phyloP scores from a whole-genome alignment of 1,139 yeast genomes.

The Pichia sp. region DNA sequence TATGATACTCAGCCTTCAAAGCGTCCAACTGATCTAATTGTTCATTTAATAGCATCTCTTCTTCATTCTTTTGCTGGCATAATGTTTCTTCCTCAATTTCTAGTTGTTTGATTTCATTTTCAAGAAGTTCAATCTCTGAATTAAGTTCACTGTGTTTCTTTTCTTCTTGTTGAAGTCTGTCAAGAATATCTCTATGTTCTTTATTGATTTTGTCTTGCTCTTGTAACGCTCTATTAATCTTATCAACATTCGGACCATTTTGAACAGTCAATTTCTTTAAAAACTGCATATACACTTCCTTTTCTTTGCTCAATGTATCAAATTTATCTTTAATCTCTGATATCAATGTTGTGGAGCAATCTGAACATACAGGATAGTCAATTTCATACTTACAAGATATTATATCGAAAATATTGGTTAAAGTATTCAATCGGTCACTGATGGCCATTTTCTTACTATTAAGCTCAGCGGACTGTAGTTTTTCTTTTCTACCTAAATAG shows the following conservation, averaged over 20 bases:
- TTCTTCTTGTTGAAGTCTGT: constrained; percentile 42
- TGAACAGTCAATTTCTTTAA: constrained; percentile 60
- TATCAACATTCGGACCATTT: constrained; percentile 37
- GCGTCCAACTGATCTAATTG: constrained; percentile 51
- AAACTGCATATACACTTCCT: constrained; percentile 71
- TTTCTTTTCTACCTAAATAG: neutral
- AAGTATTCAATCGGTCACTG: constrained; percentile 31
- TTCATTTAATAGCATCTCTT: constrained; percentile 42
- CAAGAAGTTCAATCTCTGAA: constrained; percentile 32
- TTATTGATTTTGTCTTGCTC: constrained; percentile 36
- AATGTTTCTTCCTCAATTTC: constrained; percentile 38
- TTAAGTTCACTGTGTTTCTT: constrained; percentile 35
- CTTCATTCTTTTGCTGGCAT: constrained; percentile 41
- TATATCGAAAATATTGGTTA: constrained; percentile 60
- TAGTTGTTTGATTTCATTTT: constrained; percentile 36
- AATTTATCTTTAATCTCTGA: constrained; percentile 65
- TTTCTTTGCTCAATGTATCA: constrained; percentile 68
- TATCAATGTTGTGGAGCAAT: constrained; percentile 65
- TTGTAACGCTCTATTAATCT: constrained; percentile 35
- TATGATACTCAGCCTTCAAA: constrained; percentile 53
- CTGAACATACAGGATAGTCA: constrained; percentile 85
- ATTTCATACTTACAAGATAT: constrained; percentile 64
- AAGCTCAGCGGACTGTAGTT: constrained; percentile 6
- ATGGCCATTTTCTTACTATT: constrained; percentile 28
- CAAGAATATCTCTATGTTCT: constrained; percentile 33